Evolutionary conservation across 805 yeast species (phyloP).

Genomic region (Wickerhamiella azymoides): DNA sequence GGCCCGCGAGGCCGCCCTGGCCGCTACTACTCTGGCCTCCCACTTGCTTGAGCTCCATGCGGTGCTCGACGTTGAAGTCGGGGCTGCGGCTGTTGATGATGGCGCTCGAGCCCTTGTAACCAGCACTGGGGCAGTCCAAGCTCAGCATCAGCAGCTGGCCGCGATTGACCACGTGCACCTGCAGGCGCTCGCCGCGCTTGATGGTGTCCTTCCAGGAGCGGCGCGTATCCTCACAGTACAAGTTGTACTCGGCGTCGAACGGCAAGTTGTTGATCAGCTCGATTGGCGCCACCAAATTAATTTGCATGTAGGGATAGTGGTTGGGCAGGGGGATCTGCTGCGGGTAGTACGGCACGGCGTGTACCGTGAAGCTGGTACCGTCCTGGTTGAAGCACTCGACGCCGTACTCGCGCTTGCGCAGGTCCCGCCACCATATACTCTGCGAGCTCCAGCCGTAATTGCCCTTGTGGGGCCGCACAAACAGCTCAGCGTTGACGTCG

Average conservation of each 20-base stretch:
- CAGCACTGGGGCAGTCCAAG: constrained; percentile 37
- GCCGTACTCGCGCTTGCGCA: constrained; percentile 37
- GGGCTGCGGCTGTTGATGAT: constrained; percentile 38
- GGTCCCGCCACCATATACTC: constrained; percentile 48
- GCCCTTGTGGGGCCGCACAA: constrained; percentile 47
- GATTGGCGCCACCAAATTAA: constrained; percentile 71
- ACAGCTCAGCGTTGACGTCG: constrained; percentile 40
- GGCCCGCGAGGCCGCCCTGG: constrained; percentile 22
- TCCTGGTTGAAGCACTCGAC: constrained; percentile 43
- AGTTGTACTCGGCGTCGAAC: constrained; percentile 55
- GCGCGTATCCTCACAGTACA: constrained; percentile 60
- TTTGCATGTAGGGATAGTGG: constrained; percentile 71
- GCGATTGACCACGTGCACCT: constrained; percentile 68
- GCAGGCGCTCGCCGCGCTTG: constrained; percentile 49
- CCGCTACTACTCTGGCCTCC: too few relatives aligned
- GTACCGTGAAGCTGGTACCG: constrained; percentile 42
- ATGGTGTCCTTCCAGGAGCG: constrained; percentile 54
- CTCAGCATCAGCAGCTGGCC: constrained; percentile 58
- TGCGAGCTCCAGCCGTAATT: constrained; percentile 57
- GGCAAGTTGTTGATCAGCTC: constrained; percentile 79
- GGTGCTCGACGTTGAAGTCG: constrained; percentile 42
- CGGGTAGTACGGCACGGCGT: constrained; percentile 54
- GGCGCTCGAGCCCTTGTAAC: constrained; percentile 60
- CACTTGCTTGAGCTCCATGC: constrained; percentile 28
- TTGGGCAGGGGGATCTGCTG: constrained; percentile 53